Base-by-base conservation (phyloP, 176 grass and related monocot genomes). In the Musa acuminata region DNA sequence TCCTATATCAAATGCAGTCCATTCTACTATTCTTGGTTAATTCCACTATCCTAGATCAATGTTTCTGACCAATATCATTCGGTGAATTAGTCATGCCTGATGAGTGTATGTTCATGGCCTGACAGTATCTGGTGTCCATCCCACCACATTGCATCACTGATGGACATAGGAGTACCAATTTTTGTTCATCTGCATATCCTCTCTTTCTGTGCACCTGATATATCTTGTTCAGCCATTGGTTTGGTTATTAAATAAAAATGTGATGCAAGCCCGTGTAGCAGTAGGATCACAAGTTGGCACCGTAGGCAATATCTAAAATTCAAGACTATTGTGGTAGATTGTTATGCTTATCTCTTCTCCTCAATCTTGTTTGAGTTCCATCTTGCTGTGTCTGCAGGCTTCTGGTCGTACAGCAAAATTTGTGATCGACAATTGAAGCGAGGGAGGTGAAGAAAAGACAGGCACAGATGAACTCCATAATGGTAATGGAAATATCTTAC, bases 341-440 rank as follows among this genome's bases (percentile, higher is more conserved):
- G 25, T 27, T 25, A 49, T 53, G 20, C 72, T 74, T 58, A 35
- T 35, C 53, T 55, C 8, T 0, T 14, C 60, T 69, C 9, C 81
- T 71, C 16, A 4, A 11, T 58, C 21, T 49, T 68, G 50, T 83
- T 77, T 29, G 50, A 25, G n/a, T 58, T 75, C 73, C 75, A 88
- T 82, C 69, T 80, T 78, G 81, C 71, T 70, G 43, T 70, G 43
- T 51, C 67, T 19, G 0, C 48, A 70, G 67, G 67, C 43, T 50
- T 21, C 67, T 14, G 87, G 87, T 19, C 69, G 53, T 27, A 64
- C 49, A 71, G 13, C 51, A 20, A 83, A 85, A 64, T 87, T 85
- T 51, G 49, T 53, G 43, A 25, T 89, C 49, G 82, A 83, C 9
- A 64, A 80, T 23, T 87, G 82, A 89, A 72, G 48, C 51, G 77